Percentiles rank a stretch among this genome's conserved stretches.
Evolutionary conservation across 1,284 basidiomycete species (phyloP).

Genomic region (Mycosarcoma maydis): DNA sequence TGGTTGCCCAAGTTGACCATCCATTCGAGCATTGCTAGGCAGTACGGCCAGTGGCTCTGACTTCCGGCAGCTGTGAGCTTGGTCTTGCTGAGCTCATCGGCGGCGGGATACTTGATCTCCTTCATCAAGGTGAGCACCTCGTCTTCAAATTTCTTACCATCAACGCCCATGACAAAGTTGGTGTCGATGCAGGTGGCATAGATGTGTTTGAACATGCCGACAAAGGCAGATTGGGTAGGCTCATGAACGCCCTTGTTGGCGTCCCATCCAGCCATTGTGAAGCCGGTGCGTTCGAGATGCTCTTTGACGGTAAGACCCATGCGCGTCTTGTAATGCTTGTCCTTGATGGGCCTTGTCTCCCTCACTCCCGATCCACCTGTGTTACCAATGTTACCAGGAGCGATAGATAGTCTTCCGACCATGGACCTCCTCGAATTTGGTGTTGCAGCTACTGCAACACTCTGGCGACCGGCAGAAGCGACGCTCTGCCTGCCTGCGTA

Average conservation of each 20-base stretch:
- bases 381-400: slow-evolving; percentile 41
- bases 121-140: slow-evolving; percentile 62
- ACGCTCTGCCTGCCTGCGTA: slow-evolving; percentile 45
- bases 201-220: slow-evolving; percentile 64
- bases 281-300: slow-evolving; percentile 58
- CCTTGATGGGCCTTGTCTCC: slow-evolving; percentile 52
- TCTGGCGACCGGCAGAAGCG: slow-evolving; percentile 45
- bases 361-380: slow-evolving; percentile 34
- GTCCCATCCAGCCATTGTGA: slow-evolving; percentile 58
- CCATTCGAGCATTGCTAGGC: slow-evolving; percentile 66
- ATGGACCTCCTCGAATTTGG: slow-evolving; percentile 50
- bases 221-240: slow-evolving; percentile 63
- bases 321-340: slow-evolving; percentile 50
- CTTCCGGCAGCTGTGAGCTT: slow-evolving; percentile 63
- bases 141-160: slow-evolving; percentile 63
- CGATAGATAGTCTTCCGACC: slow-evolving; percentile 49
- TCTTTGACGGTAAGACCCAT: slow-evolving; percentile 59
- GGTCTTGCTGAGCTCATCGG: slow-evolving; percentile 65
- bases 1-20: slow-evolving; percentile 56
- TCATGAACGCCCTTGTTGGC: slow-evolving; percentile 58
- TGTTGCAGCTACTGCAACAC: slow-evolving; percentile 48
- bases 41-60: slow-evolving; percentile 64
- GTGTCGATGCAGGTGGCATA: slow-evolving; percentile 60
- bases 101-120: slow-evolving; percentile 63
- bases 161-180: slow-evolving; percentile 55